These are phyloP conservation scores for Stephania yunnanensis DNA, from an alignment of 164 flowering plant genomes.

Conservation along the genomic window DNA sequence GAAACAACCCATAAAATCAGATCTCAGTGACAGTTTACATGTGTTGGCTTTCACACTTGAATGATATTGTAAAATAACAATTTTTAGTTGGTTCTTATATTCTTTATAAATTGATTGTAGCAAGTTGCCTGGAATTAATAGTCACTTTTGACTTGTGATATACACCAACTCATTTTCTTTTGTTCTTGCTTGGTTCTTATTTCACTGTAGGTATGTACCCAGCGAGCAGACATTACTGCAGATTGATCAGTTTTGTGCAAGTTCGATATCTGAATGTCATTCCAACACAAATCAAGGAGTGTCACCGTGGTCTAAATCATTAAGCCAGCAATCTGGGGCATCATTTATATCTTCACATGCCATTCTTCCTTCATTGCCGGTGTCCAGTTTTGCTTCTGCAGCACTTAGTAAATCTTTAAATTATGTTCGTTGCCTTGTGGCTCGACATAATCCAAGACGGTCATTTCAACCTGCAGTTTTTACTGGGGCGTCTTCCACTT, in stretches of 20 bases:
- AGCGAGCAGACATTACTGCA: slow-evolving; percentile 77
- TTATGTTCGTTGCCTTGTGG: slow-evolving; percentile 82
- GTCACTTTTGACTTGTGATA: neutral
- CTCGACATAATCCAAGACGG: slow-evolving; percentile 66
- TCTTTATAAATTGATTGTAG: neutral
- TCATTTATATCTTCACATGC: slow-evolving; percentile 36
- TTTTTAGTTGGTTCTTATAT: neutral
- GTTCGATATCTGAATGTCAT: slow-evolving; percentile 72
- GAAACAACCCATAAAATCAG: neutral
- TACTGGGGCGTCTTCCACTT: slow-evolving; percentile 63
- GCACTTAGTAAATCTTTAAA: slow-evolving; percentile 77
- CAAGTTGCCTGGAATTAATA: neutral
- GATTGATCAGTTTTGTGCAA: slow-evolving; percentile 80
- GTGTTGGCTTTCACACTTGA: neutral
- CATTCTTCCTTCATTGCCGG: slow-evolving; percentile 47
- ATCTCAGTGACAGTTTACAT: neutral
- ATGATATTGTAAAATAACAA: neutral
- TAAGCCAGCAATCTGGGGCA: slow-evolving; percentile 44
- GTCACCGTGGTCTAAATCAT: slow-evolving; percentile 54
- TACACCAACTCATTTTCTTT: neutral
- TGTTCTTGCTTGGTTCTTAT: neutral
- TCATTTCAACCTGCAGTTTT: slow-evolving; percentile 81
- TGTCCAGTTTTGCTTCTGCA: slow-evolving; percentile 69
- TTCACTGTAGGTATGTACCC: slow-evolving; percentile 73
- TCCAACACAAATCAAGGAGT: slow-evolving; percentile 40